Evolutionary conservation across 108 stramenopile genomes (phyloP).

Genomic region (Conticribra guillardii): DNA sequence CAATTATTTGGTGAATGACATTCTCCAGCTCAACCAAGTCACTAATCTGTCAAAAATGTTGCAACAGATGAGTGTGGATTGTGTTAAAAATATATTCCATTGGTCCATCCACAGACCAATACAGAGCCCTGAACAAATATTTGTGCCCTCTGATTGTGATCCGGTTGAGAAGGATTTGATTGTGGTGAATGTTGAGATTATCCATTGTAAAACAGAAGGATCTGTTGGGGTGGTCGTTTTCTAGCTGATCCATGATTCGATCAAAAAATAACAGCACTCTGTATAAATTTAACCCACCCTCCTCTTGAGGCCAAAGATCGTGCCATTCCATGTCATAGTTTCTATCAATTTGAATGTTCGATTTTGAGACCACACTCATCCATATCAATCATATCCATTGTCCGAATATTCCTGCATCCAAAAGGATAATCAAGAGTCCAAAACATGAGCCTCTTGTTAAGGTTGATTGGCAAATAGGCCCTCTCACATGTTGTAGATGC

Average conservation of each 20-base stretch:
- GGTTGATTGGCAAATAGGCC: constrained; percentile 18
- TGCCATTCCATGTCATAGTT: constrained; percentile 26
- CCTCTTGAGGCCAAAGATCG: constrained; percentile 8
- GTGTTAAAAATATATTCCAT: constrained; percentile 38
- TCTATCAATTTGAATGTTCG: constrained; percentile 16
- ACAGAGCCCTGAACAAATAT: constrained; percentile 24
- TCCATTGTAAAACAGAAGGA: constrained; percentile 28
- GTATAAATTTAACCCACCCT: constrained; percentile 26
- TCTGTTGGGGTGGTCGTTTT: constrained; percentile 1
- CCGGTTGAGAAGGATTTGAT: not conserved
- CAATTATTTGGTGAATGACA: constrained; percentile 9
- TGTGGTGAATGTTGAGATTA: constrained; percentile 27
- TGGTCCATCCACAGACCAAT: constrained; percentile 24
- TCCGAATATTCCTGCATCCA: constrained; percentile 7
- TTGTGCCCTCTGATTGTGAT: constrained; percentile 14
- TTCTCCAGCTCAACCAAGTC: constrained; percentile 23
- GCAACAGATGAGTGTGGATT: constrained; percentile 10
- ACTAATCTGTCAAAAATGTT: constrained; percentile 6
- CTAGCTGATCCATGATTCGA: constrained; percentile 13
- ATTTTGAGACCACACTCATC: constrained; percentile 17
- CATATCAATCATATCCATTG: constrained; percentile 27
- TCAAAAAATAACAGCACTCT: constrained; percentile 16
- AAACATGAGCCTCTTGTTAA: constrained; percentile 21
- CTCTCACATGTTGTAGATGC: constrained; percentile 22
- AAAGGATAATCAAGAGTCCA: constrained; percentile 21